Evolutionary conservation across 345 rosid species (phyloP).

Genomic region (Sisymbrium altissimum): DNA sequence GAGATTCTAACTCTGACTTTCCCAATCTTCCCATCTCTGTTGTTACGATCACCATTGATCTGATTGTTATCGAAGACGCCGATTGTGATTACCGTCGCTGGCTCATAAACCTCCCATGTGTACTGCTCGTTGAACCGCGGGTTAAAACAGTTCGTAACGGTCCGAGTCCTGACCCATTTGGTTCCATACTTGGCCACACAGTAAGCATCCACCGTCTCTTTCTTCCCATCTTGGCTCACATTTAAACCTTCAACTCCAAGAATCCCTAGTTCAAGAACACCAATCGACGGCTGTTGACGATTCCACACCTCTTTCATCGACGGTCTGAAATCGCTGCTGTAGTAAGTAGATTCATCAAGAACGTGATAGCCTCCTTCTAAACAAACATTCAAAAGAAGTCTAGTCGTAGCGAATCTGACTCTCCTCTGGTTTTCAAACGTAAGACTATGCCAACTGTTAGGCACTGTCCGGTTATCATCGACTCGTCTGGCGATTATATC

Average conservation of each 20-base stretch:
- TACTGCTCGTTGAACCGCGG: slow-evolving; percentile 96
- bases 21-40: slow-evolving; percentile 61
- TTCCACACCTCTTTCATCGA: slow-evolving; percentile 77
- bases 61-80: slow-evolving; percentile 89
- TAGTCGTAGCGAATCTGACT: slow-evolving; percentile 57
- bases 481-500: slow-evolving; percentile 48
- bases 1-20: slow-evolving; percentile 83
- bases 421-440: slow-evolving; percentile 58
- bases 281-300: slow-evolving; percentile 53
- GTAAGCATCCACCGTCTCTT: slow-evolving; percentile 78
- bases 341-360: slow-evolving; percentile 84
- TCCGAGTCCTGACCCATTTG: slow-evolving; percentile 94
- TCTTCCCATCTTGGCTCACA: slow-evolving; percentile 73
- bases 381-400: slow-evolving; percentile 57
- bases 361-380: slow-evolving; percentile 98
- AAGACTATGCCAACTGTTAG: slow-evolving; percentile 57
- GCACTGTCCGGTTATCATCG: slow-evolving; percentile 48
- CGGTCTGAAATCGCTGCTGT: slow-evolving; percentile 94
- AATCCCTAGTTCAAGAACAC: slow-evolving; percentile 81
- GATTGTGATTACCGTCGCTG: slow-evolving; percentile 78
- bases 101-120: slow-evolving; percentile 95
- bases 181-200: slow-evolving; percentile 97
- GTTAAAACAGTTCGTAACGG: slow-evolving; percentile 56
- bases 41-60: slow-evolving; percentile 38
- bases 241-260: slow-evolving; percentile 63